These are phyloP conservation scores for Fusarium odoratissimum DNA, from an alignment of 2,329 filamentous ascomycete species.

Conservation along the genomic window DNA sequence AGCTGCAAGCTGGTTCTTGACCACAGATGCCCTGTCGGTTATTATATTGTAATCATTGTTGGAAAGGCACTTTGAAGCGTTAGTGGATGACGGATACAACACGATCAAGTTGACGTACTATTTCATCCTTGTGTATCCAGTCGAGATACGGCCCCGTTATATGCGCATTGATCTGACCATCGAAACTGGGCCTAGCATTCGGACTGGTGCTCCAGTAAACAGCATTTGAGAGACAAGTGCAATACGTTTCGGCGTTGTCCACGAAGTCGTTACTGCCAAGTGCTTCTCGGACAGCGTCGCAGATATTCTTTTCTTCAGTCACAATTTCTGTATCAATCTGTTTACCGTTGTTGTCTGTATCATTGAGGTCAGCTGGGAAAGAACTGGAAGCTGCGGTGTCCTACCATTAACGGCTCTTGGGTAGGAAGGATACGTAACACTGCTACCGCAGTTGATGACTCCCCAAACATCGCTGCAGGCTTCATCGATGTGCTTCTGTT, in stretches of 20 bases:
- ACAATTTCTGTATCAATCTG: background rate
- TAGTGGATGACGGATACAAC: rapidly evolving
- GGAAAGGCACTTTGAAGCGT: slow-evolving; percentile 3
- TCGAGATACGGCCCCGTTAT: background rate
- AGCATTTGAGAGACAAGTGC: background rate
- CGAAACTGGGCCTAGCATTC: background rate
- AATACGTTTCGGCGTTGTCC: background rate
- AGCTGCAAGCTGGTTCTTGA: background rate
- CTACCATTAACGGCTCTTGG: background rate
- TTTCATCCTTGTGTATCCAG: background rate
- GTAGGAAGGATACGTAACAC: background rate
- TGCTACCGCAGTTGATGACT: background rate
- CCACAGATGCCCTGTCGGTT: background rate
- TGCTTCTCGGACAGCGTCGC: background rate
- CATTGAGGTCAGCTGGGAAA: background rate
- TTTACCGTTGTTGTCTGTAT: background rate
- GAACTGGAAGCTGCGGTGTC: rapidly evolving
- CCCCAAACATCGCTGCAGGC: background rate
- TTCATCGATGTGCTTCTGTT: background rate
- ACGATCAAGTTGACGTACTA: background rate
- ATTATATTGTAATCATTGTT: background rate
- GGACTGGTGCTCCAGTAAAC: background rate
- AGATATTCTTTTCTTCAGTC: background rate
- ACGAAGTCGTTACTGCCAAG: background rate
- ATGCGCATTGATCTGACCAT: background rate